Evolutionary conservation across 2,329 filamentous ascomycete species (phyloP).

Genomic region (Fusarium nodosum): DNA sequence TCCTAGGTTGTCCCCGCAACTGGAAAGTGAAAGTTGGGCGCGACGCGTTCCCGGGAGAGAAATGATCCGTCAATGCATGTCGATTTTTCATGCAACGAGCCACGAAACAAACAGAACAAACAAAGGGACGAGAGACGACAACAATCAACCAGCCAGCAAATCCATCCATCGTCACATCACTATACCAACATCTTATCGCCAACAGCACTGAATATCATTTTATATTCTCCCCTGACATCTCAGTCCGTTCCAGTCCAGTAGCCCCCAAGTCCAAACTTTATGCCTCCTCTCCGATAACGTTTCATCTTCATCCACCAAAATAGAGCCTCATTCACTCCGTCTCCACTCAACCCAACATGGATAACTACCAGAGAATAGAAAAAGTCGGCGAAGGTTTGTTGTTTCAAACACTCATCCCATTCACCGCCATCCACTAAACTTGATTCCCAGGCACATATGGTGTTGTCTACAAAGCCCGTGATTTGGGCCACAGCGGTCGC

Average conservation of each 20-base stretch:
- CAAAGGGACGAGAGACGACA: neutral
- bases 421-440: neutral
- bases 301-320: neutral
- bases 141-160: neutral
- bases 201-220: neutral
- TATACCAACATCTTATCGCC: neutral
- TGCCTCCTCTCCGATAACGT: neutral
- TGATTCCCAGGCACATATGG: slow-evolving; percentile 82
- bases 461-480: slow-evolving; percentile 93
- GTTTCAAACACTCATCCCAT: neutral
- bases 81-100: slow-evolving; percentile 29
- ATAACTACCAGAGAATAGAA: slow-evolving; percentile 97
- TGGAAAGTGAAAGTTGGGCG: neutral
- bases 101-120: slow-evolving; percentile 25
- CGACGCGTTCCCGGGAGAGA: slow-evolving; percentile 34
- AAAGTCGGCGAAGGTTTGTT: slow-evolving; percentile 90
- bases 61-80: slow-evolving; percentile 35
- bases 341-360: slow-evolving; percentile 68
- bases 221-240: neutral
- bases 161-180: neutral
- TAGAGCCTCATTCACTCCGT: slow-evolving; percentile 14
- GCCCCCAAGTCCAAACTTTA: slow-evolving; percentile 17
- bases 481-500: slow-evolving; percentile 83
- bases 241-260: too few relatives aligned
- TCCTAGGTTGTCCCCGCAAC: slow-evolving; percentile 34